phyloP scores from a whole-genome alignment of 768 basidiomycete genomes.

The Tephrocybe sp. region DNA sequence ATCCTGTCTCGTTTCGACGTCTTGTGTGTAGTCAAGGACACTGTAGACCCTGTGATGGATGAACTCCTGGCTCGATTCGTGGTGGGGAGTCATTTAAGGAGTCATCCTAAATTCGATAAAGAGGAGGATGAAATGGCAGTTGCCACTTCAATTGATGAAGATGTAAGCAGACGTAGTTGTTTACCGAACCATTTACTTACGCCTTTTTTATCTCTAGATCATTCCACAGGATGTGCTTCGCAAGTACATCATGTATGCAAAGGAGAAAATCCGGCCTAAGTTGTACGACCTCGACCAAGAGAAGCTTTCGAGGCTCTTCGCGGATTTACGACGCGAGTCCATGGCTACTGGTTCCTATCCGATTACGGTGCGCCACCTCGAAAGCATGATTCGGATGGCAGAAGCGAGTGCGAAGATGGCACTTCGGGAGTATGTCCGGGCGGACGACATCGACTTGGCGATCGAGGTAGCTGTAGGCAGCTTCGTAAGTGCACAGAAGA shows the following conservation, averaged over 20 bases:
- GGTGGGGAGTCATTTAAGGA: slow-evolving; percentile 94
- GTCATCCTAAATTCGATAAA: slow-evolving; percentile 89
- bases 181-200: background rate
- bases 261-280: slow-evolving; percentile 90
- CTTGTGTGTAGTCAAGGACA: slow-evolving; percentile 96
- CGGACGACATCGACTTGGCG: slow-evolving; percentile 95
- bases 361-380: slow-evolving; percentile 95
- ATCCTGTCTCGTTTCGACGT: slow-evolving; percentile 98
- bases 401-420: slow-evolving; percentile 99
- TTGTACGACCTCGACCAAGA: slow-evolving; percentile 95
- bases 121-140: slow-evolving; percentile 92
- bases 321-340: slow-evolving; percentile 94
- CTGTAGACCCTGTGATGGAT: slow-evolving; percentile 95
- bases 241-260: slow-evolving; percentile 99
- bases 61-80: slow-evolving; percentile 96
- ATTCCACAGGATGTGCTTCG: slow-evolving; percentile 95
- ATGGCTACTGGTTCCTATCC: slow-evolving; percentile 98
- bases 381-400: slow-evolving; percentile 99
- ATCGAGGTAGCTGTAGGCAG: slow-evolving; percentile 94
- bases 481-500: slow-evolving; percentile 96
- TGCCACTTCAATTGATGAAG: slow-evolving; percentile 84
- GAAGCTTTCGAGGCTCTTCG: slow-evolving; percentile 90
- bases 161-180: slow-evolving; percentile 47
- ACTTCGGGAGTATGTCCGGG: slow-evolving; percentile 90
- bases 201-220: slow-evolving; percentile 50